Evolutionary conservation across 2,329 filamentous ascomycete species (phyloP).

Genomic region (Botrytis pseudocinerea): DNA sequence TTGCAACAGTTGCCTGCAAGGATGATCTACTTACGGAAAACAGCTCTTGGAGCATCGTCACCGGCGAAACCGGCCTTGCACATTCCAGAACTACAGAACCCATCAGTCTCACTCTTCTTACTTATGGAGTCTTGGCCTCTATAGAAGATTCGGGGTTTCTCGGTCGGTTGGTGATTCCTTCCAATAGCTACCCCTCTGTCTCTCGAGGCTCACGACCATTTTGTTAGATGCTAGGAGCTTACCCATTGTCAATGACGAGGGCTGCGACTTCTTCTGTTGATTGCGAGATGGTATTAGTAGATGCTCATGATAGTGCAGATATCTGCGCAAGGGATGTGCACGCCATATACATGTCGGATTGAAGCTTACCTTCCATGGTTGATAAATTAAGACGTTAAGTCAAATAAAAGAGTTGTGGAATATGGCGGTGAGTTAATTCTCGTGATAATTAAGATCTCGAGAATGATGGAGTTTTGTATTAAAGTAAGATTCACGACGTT

Average conservation of each 20-base stretch:
- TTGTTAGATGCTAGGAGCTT: conserved; percentile 55
- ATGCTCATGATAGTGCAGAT: conserved; percentile 26
- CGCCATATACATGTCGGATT: not conserved
- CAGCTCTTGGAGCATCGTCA: conserved; percentile 99
- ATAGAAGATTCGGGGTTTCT: conserved; percentile 24
- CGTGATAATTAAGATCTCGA: conserved; percentile 21
- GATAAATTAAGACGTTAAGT: conserved; percentile 41
- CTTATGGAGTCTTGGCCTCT: conserved; percentile 21
- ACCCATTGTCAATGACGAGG: conserved; percentile 99
- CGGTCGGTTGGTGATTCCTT: conserved; percentile 10
- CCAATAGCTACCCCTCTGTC: conserved; percentile 33
- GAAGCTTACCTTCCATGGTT: conserved; percentile 45
- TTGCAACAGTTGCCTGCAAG: conserved; percentile 32
- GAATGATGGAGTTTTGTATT: conserved; percentile 19
- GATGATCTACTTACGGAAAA: conserved; percentile 87
- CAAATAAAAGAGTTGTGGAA: conserved; percentile 29
- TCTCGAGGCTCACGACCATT: conserved; percentile 25
- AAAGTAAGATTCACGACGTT: conserved; percentile 21
- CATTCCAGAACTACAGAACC: conserved; percentile 87
- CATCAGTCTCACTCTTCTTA: conserved; percentile 31
- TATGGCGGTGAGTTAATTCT: conserved; percentile 22
- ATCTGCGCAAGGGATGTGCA: conserved; percentile 26
- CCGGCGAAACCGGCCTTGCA: conserved; percentile 99
- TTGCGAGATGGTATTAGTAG: conserved; percentile 34
- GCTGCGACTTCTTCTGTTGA: conserved; percentile 97